Evolutionary conservation across 306 rosid genomes (phyloP).

Genomic region (Gleditsia sinensis): DNA sequence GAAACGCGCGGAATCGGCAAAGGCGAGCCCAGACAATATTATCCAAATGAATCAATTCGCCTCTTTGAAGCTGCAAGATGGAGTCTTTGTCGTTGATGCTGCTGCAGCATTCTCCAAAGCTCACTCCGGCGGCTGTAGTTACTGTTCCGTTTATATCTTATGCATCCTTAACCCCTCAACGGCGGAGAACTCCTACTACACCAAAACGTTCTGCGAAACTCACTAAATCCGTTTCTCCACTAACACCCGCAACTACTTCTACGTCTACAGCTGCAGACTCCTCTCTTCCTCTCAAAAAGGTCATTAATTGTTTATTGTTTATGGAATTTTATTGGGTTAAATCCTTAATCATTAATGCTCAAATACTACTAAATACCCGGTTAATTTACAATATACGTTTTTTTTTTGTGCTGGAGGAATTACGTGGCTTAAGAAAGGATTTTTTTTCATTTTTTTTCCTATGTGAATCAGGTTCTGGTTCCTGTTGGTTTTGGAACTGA

Average conservation of each 20-base stretch:
- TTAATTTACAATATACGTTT: not conserved
- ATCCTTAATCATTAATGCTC: not conserved
- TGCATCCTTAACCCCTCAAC: constrained; percentile 39
- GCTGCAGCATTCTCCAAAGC: constrained; percentile 37
- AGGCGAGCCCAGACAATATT: constrained; percentile 5
- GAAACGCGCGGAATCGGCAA: not conserved
- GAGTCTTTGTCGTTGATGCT: constrained; percentile 48
- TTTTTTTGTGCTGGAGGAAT: not conserved
- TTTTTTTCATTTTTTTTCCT: not conserved
- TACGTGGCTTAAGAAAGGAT: no score
- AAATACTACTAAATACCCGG: not conserved
- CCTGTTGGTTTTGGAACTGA: constrained; percentile 93
- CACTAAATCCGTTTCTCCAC: constrained; percentile 40
- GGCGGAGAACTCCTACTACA: constrained; percentile 32
- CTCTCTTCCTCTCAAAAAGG: constrained; percentile 61
- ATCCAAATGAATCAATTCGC: not conserved
- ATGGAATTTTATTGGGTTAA: not conserved
- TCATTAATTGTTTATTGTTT: not conserved
- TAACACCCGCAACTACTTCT: constrained; percentile 14
- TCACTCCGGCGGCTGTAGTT: constrained; percentile 32
- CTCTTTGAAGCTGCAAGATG: constrained; percentile 1
- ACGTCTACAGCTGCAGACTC: constrained; percentile 21
- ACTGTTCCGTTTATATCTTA: constrained; percentile 30
- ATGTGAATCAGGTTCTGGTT: constrained; percentile 61
- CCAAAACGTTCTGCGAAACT: constrained; percentile 46